Conservation (phyloP, 1,139 yeast genomes). For the Candida dubliniensis region DNA sequence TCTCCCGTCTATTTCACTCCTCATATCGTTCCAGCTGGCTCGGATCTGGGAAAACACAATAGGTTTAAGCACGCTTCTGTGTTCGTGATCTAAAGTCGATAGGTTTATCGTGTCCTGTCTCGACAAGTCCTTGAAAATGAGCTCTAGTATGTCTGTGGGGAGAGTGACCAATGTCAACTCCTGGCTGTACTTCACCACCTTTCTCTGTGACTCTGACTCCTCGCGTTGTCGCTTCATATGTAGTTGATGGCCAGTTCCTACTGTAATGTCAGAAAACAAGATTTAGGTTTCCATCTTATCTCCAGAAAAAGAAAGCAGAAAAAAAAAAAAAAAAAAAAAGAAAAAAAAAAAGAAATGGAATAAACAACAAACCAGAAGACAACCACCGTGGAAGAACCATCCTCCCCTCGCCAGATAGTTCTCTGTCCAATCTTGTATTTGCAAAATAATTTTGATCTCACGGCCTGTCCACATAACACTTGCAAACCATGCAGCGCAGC, state of each 20-base stretch:
- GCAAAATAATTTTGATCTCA: no score
- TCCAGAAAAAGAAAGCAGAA: no score
- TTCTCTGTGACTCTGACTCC: background rate
- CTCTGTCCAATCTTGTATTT: no score
- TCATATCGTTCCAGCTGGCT: conserved; percentile 32
- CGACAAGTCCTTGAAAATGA: background rate
- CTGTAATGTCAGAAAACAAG: no score
- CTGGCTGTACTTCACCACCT: background rate
- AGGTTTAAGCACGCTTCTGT: conserved; percentile 21
- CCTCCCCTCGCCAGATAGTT: no score
- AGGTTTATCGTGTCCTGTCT: conserved; percentile 25
- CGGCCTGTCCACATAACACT: background rate
- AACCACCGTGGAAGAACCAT: no score
- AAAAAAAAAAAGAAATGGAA: no score
- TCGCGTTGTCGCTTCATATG: background rate
- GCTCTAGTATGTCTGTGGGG: background rate
- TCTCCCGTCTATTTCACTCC: conserved; percentile 12
- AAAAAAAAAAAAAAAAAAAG: no score
- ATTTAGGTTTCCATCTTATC: no score
- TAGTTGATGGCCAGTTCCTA: background rate
- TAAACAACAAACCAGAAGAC: no score
- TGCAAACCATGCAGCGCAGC: background rate
- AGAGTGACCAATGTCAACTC: background rate
- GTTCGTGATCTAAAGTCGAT: conserved; percentile 20
- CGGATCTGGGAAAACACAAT: conserved; percentile 27